Evolutionary conservation across 345 rosid genomes (phyloP).

Genomic region (Eucalyptus curtisii): DNA sequence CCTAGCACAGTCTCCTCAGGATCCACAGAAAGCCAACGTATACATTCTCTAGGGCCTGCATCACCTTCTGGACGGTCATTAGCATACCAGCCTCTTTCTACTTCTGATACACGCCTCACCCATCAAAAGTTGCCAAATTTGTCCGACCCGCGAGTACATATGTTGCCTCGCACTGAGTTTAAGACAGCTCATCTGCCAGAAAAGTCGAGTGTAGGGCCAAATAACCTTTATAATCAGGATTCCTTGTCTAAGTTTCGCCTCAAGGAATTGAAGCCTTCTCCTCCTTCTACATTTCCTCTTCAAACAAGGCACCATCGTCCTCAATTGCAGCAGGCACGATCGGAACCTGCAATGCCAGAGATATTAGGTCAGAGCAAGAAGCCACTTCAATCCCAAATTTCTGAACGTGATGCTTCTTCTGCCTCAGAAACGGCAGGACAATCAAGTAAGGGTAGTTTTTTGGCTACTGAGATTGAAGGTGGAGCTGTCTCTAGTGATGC

Average conservation of each 20-base stretch:
- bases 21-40: slow-evolving; percentile 28
- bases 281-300: slow-evolving; percentile 8
- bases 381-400: slow-evolving; percentile 9
- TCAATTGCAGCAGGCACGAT: slow-evolving; percentile 9
- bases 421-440: slow-evolving; percentile 24
- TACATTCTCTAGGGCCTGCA: slow-evolving; percentile 19
- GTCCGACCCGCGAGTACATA: slow-evolving; percentile 18
- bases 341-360: slow-evolving; percentile 10
- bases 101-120: slow-evolving; percentile 5
- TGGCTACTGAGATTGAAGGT: slow-evolving; percentile 68
- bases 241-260: slow-evolving; percentile 8
- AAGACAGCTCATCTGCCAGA: slow-evolving; percentile 36
- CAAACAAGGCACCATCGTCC: slow-evolving; percentile 7
- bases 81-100: slow-evolving; percentile 25
- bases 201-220: slow-evolving; percentile 14
- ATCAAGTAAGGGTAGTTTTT: slow-evolving; percentile 49
- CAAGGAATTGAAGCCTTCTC: slow-evolving; percentile 6
- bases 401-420: slow-evolving; percentile 24
- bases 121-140: background rate
- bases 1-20: slow-evolving; percentile 27
- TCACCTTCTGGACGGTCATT: slow-evolving; percentile 41
- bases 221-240: slow-evolving; percentile 13
- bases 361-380: slow-evolving; percentile 24
- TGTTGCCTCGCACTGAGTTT: slow-evolving; percentile 32
- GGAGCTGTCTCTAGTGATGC: slow-evolving; percentile 44